Conservation (phyloP, 2,329 filamentous ascomycete species). For the Penicillium capsulatum region DNA sequence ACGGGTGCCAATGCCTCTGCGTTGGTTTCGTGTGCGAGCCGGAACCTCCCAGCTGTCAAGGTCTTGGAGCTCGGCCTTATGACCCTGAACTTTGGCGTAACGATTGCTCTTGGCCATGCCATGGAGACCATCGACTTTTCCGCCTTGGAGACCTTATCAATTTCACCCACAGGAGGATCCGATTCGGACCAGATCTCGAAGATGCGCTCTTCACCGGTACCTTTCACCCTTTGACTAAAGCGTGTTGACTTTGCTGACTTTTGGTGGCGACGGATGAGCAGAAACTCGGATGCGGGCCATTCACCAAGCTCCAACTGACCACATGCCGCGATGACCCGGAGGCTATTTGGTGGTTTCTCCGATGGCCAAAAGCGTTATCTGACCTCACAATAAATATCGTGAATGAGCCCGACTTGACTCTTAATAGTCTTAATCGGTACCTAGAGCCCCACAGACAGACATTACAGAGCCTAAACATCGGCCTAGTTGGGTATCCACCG, state of each 20-base stretch:
- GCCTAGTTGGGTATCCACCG: conserved; percentile 5
- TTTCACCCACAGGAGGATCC: conserved; percentile 2
- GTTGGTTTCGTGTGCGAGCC: neutral
- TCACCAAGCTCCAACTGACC: conserved; percentile 4
- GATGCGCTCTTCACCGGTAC: neutral
- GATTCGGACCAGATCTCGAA: neutral
- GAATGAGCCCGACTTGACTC: conserved; percentile 3
- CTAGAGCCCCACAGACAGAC: conserved; percentile 6
- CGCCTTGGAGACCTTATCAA: conserved; percentile 1
- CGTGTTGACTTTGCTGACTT: too few species aligned
- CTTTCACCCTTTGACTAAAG: too few species aligned
- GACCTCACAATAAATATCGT: conserved; percentile 9
- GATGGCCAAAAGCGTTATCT: conserved; percentile 5
- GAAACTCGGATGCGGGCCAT: conserved; percentile 5
- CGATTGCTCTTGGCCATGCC: conserved; percentile 1
- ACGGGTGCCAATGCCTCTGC: neutral
- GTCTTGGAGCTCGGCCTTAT: too few species aligned
- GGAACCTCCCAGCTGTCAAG: neutral
- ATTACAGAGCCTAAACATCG: conserved; percentile 4
- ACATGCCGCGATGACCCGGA: conserved; percentile 7
- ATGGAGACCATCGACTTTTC: conserved; percentile 4
- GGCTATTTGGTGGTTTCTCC: conserved; percentile 6
- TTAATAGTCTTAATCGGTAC: conserved; percentile 2
- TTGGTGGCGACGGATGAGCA: too few species aligned
- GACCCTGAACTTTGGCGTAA: too few species aligned